These are phyloP conservation scores for Lyophyllum semitale DNA, from an alignment of 768 basidiomycete species.

Conservation along the genomic window DNA sequence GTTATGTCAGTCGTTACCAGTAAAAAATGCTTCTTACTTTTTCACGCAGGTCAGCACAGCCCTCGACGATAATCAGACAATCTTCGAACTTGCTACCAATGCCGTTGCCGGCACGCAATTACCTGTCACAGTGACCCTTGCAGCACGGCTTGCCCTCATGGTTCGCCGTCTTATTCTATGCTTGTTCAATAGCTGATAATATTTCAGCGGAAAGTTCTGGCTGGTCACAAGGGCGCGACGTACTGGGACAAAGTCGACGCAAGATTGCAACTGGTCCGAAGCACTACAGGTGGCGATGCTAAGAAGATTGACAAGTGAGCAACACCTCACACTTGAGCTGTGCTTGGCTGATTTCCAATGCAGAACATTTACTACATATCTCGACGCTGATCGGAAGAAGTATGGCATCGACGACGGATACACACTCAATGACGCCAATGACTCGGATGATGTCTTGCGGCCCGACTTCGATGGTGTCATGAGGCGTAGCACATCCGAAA, in stretches of 20 bases:
- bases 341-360: background rate
- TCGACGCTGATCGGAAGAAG: constrained; percentile 2
- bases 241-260: constrained; percentile 21
- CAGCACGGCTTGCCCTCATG: constrained; percentile 19
- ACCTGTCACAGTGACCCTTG: constrained; percentile 13
- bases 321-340: background rate
- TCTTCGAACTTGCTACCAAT: constrained; percentile 15
- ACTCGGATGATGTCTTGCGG: background rate
- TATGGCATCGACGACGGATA: constrained; percentile 1
- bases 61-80: constrained; percentile 8
- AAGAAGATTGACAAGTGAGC: constrained; percentile 12
- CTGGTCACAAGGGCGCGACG: background rate
- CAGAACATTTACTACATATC: constrained; percentile 4
- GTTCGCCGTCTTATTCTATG: constrained; percentile 9
- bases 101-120: constrained; percentile 17
- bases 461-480: background rate
- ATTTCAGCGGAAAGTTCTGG: constrained; percentile 14
- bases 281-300: constrained; percentile 1
- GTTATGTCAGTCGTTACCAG: background rate
- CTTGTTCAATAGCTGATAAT: background rate
- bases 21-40: background rate
- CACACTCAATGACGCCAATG: background rate
- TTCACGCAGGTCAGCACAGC: constrained; percentile 6
- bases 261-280: constrained; percentile 7
- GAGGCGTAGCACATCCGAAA: background rate